Conservation (phyloP, 176 grass and related monocot species). For the Neostapfia colusana region DNA sequence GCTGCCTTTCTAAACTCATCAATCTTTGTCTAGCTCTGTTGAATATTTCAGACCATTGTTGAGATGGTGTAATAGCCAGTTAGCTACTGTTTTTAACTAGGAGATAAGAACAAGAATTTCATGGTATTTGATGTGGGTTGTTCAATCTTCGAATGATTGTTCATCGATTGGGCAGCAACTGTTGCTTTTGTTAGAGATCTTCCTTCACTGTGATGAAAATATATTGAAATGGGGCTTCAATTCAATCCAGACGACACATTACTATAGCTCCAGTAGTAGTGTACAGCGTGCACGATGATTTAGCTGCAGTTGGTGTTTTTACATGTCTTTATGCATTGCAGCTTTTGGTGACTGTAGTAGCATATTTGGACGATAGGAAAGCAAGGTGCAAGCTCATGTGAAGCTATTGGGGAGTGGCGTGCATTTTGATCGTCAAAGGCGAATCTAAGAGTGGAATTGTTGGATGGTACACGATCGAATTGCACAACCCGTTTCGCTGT, state of each 20-base stretch:
- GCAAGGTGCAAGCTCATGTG: conserved; percentile 32
- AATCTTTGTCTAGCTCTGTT: conserved; percentile 3
- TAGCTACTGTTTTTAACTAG: conserved; percentile 24
- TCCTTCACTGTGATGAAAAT: conserved; percentile 16
- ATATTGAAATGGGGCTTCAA: neutral
- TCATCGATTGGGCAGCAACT: neutral
- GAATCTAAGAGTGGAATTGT: conserved; percentile 10
- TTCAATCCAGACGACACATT: neutral
- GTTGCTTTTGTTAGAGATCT: neutral
- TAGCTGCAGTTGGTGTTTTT: conserved; percentile 29
- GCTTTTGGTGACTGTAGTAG: conserved; percentile 30
- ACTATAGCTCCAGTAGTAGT: neutral
- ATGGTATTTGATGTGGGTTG: conserved; percentile 40
- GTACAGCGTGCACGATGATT: conserved; percentile 5
- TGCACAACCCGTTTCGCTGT: neutral
- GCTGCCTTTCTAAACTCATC: neutral
- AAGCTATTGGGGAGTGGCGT: neutral
- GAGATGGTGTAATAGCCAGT: neutral
- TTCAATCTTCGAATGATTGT: conserved; percentile 16
- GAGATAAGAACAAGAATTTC: conserved; percentile 22
- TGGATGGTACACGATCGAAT: neutral
- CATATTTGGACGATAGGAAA: conserved; percentile 34
- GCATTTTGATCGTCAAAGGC: neutral
- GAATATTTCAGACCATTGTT: neutral
- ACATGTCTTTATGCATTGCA: conserved; percentile 32